Evolutionary conservation across 164 flowering plant genomes (phyloP).

Genomic region (Liquidambar formosana): DNA sequence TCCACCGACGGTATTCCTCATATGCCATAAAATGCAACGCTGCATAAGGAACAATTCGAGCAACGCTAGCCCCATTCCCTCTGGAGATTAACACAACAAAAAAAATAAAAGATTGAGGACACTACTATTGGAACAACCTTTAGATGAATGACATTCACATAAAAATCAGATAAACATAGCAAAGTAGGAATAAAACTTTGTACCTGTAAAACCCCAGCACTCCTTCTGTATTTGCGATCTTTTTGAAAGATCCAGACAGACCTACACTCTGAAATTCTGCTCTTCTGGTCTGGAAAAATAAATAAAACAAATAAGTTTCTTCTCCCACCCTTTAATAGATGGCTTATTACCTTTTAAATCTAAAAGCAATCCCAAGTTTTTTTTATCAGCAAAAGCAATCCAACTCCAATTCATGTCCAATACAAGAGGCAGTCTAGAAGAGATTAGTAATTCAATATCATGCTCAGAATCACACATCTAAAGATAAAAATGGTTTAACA

Average conservation of each 20-base stretch:
- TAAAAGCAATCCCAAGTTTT: too few relatives aligned
- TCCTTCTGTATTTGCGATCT: conserved; percentile 85
- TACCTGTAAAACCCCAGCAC: conserved; percentile 86
- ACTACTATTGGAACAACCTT: not conserved
- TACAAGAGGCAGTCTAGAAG: too few relatives aligned
- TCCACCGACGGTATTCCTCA: conserved; percentile 91
- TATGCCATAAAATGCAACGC: conserved; percentile 95
- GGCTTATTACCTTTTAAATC: not conserved
- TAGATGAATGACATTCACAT: not conserved
- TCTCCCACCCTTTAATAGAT: not conserved
- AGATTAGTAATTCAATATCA: too few relatives aligned
- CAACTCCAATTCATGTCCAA: too few relatives aligned
- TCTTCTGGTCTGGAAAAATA: conserved; percentile 74
- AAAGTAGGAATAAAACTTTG: not conserved
- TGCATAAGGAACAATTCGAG: conserved; percentile 96
- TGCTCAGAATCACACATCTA: too few relatives aligned
- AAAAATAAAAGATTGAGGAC: conserved; percentile 5
- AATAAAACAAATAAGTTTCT: not conserved
- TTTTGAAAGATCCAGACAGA: conserved; percentile 65
- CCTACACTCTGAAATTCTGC: conserved; percentile 79
- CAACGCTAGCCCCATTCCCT: conserved; percentile 98
- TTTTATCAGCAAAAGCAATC: too few relatives aligned
- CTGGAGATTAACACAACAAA: conserved; percentile 34
- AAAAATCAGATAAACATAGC: not conserved
- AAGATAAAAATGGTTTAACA: too few relatives aligned